phyloP scores from a whole-genome alignment of 2,329 filamentous ascomycete genomes.

The Colletotrichum plurivorum region DNA sequence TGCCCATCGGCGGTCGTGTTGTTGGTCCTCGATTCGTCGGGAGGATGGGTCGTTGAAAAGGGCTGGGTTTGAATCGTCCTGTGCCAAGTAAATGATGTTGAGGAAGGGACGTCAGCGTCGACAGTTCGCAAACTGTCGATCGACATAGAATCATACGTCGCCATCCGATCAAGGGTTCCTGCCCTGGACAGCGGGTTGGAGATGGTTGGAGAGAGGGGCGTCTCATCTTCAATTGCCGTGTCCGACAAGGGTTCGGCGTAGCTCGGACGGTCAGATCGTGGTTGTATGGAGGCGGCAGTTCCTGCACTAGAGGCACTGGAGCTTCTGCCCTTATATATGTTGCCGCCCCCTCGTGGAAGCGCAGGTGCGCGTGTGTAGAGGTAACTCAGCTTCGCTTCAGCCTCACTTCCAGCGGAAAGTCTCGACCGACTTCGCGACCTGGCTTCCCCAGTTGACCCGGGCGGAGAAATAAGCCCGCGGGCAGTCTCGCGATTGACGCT shows the following conservation, averaged over 20 bases:
- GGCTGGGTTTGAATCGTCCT: constrained; percentile 2
- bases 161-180: constrained; percentile 29
- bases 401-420: constrained; percentile 55
- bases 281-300: constrained; percentile 44
- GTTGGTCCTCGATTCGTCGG: not conserved
- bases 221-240: constrained; percentile 38
- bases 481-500: constrained; percentile 58
- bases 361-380: constrained; percentile 56
- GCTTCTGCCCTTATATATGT: constrained; percentile 45
- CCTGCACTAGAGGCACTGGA: constrained; percentile 42
- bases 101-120: constrained; percentile 5
- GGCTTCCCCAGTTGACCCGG: constrained; percentile 34
- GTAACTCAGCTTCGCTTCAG: constrained; percentile 58
- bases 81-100: not conserved
- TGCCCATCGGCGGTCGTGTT: not conserved
- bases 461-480: constrained; percentile 50
- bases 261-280: constrained; percentile 48
- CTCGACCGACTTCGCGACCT: constrained; percentile 47
- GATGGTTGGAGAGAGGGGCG: constrained; percentile 43
- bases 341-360: constrained; percentile 46
- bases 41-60: not conserved
- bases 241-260: constrained; percentile 48
- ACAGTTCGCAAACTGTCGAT: constrained; percentile 38
- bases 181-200: constrained; percentile 34
- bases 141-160: constrained; percentile 46